Base-by-base conservation (phyloP, 352 stramenopile genomes). In the Globisporangium perplexum region DNA sequence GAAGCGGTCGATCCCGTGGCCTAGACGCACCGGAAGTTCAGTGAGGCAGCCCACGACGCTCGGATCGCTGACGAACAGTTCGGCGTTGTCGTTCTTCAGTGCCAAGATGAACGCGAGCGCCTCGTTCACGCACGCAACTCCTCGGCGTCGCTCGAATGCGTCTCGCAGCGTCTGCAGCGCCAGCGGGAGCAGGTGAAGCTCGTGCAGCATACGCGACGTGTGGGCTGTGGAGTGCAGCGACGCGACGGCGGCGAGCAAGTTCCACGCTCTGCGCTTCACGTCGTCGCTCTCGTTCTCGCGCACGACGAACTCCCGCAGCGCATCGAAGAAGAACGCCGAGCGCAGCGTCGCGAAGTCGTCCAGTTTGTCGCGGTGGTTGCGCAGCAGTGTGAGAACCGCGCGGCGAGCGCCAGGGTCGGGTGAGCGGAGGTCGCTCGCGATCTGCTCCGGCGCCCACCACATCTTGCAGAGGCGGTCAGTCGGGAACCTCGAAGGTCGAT, bases 281-380 rank as follows among this genome's bases (percentile, higher is more conserved):
- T 55, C 50, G 18, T 47, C 23, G 18, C 12, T 2, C 24, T 55
- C 50, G 10, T 41, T 11, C 3, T 38, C 17, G 8, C 50, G 50
- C 24, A 22, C 38, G 36, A 38, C 23, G 17, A 48, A 6, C 1
- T 42, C 17, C 0, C 4, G 20, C 18, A 55, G 7, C 3, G 26
- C 24, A 12, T 11, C 11, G 35, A 55, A 55, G 50, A 47, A 55
- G 24, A 55, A 28, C 18, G 26, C 38, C 8, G 49, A 17, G 23
- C 47, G 35, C 20, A 36, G 35, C 35, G 35, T 54, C 48, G 41
- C 48, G 28, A 54, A 54, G 17, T 7, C 10, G 17, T 55, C 38
- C 7, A 55, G 48, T 17, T 31, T 20, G 18, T 22, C 17, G 23
- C n/a, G 50, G 31, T 48, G 50, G 18, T 33, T 36, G 24, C 24